Evolutionary conservation across 2,329 filamentous ascomycete genomes (phyloP).

Genomic region (Talaromyces sp.): DNA sequence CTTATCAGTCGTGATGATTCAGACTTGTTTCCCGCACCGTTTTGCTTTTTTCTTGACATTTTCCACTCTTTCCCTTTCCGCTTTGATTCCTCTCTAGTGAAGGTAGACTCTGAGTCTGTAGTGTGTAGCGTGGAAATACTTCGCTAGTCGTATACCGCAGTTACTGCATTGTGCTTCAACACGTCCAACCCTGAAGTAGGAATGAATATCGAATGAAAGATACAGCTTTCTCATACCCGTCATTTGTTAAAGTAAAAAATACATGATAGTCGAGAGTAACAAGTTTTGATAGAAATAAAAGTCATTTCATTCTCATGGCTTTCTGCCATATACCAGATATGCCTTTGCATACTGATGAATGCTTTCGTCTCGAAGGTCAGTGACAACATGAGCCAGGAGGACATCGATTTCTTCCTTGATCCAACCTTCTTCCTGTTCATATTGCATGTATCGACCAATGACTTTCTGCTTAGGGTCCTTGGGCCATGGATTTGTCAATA

Average conservation of each 20-base stretch:
- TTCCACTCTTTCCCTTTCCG: background rate
- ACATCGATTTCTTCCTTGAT: slow-evolving; percentile 36
- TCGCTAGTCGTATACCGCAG: background rate
- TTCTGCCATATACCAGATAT: slow-evolving; percentile 33
- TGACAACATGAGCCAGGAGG: slow-evolving; percentile 38
- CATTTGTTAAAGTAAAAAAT: background rate
- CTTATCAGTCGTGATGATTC: too few species aligned
- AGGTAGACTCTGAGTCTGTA: background rate
- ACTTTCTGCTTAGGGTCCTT: too few species aligned
- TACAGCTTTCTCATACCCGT: background rate
- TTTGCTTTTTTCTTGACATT: background rate
- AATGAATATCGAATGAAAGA: background rate
- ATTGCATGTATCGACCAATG: too few species aligned
- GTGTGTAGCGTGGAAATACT: background rate
- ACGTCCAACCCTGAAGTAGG: background rate
- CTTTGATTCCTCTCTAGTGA: background rate
- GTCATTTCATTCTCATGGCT: slow-evolving; percentile 15
- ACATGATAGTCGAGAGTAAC: background rate
- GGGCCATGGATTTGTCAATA: too few species aligned
- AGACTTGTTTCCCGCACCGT: background rate
- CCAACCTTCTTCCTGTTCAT: slow-evolving; percentile 36
- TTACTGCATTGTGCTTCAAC: background rate
- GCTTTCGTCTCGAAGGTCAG: slow-evolving; percentile 35
- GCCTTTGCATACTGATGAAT: slow-evolving; percentile 38
- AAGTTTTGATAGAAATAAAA: background rate